phyloP scores from a whole-genome alignment of 1,284 basidiomycete genomes.

The Singerocomus inundabilis region DNA sequence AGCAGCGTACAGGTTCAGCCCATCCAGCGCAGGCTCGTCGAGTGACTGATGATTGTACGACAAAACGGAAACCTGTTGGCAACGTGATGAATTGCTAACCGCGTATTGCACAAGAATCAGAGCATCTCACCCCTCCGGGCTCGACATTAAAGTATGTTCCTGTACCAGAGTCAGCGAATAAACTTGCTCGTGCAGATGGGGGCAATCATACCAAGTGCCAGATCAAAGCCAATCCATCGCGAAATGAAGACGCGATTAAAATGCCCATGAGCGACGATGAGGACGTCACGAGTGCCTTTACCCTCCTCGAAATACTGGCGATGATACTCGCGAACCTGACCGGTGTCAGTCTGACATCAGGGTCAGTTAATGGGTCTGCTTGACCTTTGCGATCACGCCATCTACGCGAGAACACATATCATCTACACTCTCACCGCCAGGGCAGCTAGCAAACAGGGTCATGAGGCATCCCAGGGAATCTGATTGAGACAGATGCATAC shows the following conservation, averaged over 20 bases:
- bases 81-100: constrained; percentile 2
- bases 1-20: constrained; percentile 66
- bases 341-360: constrained; percentile 4
- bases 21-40: constrained; percentile 74
- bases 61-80: constrained; percentile 58
- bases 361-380: background rate
- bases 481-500: constrained; percentile 37
- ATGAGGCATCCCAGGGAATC: background rate
- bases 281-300: constrained; percentile 63
- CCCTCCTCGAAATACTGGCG: constrained; percentile 67
- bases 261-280: constrained; percentile 80
- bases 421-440: constrained; percentile 79
- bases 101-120: background rate
- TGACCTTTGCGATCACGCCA: constrained; percentile 64
- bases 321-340: constrained; percentile 75
- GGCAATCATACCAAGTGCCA: constrained; percentile 54
- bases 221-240: constrained; percentile 73
- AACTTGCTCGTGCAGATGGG: background rate
- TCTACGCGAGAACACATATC: constrained; percentile 83
- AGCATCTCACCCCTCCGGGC: constrained; percentile 64
- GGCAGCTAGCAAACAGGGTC: constrained; percentile 53
- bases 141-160: constrained; percentile 80
- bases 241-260: constrained; percentile 83
- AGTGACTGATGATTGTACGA: constrained; percentile 76
- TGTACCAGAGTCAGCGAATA: constrained; percentile 28